A percentile compares a stretch with the other conserved stretches of the same genome.
Conservation (phyloP, 2,329 filamentous ascomycete species). For the Alternaria angustiovoidea region DNA sequence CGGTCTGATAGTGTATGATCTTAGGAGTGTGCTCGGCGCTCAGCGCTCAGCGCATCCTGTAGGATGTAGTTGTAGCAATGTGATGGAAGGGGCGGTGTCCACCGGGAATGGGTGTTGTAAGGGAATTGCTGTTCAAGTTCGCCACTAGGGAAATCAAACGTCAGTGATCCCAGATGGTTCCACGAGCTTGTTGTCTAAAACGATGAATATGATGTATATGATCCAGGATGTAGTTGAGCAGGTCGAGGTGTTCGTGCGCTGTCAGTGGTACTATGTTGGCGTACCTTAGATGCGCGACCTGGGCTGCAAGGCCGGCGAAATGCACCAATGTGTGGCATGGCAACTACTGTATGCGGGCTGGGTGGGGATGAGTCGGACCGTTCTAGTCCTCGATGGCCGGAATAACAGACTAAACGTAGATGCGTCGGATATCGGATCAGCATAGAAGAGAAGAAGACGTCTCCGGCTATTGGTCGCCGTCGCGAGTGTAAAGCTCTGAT, state of each 20-base stretch:
- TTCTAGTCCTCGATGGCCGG: constrained; percentile 4
- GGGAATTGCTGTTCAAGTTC: not conserved
- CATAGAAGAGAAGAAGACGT: constrained; percentile 4
- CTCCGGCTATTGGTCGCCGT: constrained; percentile 5
- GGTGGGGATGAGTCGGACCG: constrained; percentile 1
- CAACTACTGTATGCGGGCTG: not conserved
- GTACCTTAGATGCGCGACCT: not conserved
- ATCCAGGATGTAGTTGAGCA: not conserved
- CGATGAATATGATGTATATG: not conserved
- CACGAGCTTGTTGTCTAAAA: not conserved
- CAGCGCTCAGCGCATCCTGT: not conserved
- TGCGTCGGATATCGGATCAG: constrained; percentile 3
- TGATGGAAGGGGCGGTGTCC: constrained; percentile 5
- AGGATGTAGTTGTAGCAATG: not conserved
- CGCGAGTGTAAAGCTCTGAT: constrained; percentile 9
- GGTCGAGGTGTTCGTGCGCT: not conserved
- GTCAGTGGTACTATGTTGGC: constrained; percentile 3
- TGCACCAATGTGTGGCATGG: constrained; percentile 4
- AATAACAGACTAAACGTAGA: constrained; percentile 7
- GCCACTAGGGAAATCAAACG: constrained; percentile 4
- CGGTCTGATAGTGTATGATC: not conserved
- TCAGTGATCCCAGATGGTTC: not conserved
- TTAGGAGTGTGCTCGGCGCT: not conserved
- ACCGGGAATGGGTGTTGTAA: not conserved
- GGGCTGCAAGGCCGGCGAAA: not conserved